Percentiles rank a stretch among this genome's conserved stretches.
Evolutionary conservation across 2,329 filamentous ascomycete species (phyloP).

Genomic region (Trichoderma afroharzianum): DNA sequence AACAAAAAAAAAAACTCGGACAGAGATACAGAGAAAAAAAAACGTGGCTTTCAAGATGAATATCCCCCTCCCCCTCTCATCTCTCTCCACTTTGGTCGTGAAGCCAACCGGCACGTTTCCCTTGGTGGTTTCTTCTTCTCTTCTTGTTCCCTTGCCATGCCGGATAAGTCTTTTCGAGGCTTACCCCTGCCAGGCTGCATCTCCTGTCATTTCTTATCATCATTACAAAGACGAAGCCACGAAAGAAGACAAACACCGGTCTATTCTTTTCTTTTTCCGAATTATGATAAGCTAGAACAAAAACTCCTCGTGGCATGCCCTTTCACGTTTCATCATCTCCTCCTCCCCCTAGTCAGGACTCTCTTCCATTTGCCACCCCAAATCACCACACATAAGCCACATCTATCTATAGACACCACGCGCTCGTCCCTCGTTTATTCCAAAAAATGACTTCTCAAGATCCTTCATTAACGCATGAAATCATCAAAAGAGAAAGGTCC

Average conservation of each 20-base stretch:
- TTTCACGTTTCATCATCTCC: not conserved
- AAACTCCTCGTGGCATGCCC: not conserved
- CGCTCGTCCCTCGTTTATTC: not conserved
- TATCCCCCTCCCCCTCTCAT: not conserved
- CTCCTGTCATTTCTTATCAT: slow-evolving; percentile 5
- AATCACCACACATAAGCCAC: not conserved
- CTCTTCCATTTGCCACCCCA: not conserved
- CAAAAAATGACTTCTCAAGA: not conserved
- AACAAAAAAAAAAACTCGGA: not conserved
- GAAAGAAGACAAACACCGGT: not conserved
- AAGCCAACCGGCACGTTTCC: slow-evolving; percentile 12
- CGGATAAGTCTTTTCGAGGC: not conserved
- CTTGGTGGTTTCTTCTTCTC: not conserved
- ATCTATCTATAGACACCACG: not conserved
- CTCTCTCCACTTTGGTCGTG: not conserved
- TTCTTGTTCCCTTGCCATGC: not conserved
- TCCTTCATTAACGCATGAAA: not conserved
- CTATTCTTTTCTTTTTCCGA: not conserved
- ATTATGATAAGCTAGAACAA: not conserved
- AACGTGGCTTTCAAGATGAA: not conserved
- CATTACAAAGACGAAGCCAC: not conserved
- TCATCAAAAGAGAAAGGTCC: not conserved
- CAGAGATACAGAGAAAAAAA: not conserved
- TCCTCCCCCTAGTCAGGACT: not conserved
- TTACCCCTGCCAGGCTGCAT: not conserved